These are phyloP conservation scores for Hypoxylon lenormandii DNA, from an alignment of 495 filamentous ascomycete species.

Conservation along the genomic window DNA sequence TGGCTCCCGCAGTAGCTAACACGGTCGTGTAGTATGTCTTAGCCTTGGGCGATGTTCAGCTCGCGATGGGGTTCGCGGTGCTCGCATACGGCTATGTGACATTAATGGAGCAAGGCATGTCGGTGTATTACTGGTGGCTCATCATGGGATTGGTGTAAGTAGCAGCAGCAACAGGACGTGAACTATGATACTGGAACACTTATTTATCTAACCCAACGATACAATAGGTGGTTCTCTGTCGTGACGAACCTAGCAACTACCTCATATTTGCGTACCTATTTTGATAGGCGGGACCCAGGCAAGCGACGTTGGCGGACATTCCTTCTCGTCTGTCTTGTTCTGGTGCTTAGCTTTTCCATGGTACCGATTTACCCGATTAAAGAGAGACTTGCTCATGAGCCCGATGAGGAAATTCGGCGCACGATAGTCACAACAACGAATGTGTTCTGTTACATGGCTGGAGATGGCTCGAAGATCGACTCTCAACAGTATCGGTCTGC, in stretches of 20 bases:
- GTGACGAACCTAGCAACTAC: constrained; percentile 41
- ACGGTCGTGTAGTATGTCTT: constrained; percentile 30
- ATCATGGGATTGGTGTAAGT: constrained; percentile 44
- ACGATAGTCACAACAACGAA: constrained; percentile 36
- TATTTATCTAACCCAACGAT: constrained; percentile 9
- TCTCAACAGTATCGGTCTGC: constrained; percentile 35
- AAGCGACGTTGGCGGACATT: constrained; percentile 37
- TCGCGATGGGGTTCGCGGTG: constrained; percentile 39
- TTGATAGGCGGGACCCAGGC: constrained; percentile 31
- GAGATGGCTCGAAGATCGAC: constrained; percentile 30
- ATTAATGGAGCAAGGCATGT: constrained; percentile 34
- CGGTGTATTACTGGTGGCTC: constrained; percentile 48
- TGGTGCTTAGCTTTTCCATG: constrained; percentile 40
- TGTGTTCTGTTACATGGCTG: constrained; percentile 40
- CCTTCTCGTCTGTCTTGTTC: constrained; percentile 36
- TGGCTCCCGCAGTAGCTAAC: constrained; percentile 22
- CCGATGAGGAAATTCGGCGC: constrained; percentile 28
- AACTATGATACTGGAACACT: neutral
- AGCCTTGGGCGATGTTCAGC: constrained; percentile 43
- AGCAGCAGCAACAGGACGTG: constrained; percentile 2
- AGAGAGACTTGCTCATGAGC: constrained; percentile 41
- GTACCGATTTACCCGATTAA: constrained; percentile 42
- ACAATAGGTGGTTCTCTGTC: constrained; percentile 42
- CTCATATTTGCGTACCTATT: constrained; percentile 40
- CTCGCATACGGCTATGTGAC: constrained; percentile 36